Evolutionary conservation across 2,329 filamentous ascomycete genomes (phyloP).

Genomic region (Aspergillus quadricinctus): DNA sequence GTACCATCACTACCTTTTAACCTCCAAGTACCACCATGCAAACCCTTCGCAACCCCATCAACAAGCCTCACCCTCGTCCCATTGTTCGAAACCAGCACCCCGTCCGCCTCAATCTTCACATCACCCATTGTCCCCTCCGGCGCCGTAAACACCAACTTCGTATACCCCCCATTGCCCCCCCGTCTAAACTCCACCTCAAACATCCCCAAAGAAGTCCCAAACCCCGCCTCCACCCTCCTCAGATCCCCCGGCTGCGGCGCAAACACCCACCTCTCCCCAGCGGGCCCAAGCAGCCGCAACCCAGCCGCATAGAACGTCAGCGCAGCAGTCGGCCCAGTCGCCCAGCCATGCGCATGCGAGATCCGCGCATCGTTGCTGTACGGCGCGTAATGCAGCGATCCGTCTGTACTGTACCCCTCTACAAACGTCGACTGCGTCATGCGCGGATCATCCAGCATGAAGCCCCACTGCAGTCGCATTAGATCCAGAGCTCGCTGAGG

Average conservation of each 20-base stretch:
- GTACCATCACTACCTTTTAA: background rate
- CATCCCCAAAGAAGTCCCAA: constrained; percentile 32
- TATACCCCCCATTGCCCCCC: background rate
- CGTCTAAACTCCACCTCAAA: constrained; percentile 21
- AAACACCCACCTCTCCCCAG: constrained; percentile 35
- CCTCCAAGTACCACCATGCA: background rate
- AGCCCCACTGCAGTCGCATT: constrained; percentile 48
- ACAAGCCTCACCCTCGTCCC: background rate
- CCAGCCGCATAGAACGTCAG: constrained; percentile 43
- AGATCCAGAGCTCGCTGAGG: constrained; percentile 40
- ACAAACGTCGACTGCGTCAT: constrained; percentile 53
- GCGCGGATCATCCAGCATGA: constrained; percentile 52
- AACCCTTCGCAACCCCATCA: background rate
- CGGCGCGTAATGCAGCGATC: constrained; percentile 46
- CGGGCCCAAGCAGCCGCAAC: constrained; percentile 35
- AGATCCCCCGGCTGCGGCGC: constrained; percentile 35
- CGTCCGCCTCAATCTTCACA: background rate
- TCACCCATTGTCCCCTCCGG: constrained; percentile 1
- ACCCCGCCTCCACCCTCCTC: constrained; percentile 34
- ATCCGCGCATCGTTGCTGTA: constrained; percentile 48
- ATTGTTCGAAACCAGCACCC: background rate
- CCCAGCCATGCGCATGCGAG: constrained; percentile 50
- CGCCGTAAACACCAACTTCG: constrained; percentile 3
- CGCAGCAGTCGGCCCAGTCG: constrained; percentile 45
- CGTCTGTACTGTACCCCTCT: constrained; percentile 47